Evolutionary conservation across 345 rosid genomes (phyloP).

Genomic region (Linum usitatissimum): DNA sequence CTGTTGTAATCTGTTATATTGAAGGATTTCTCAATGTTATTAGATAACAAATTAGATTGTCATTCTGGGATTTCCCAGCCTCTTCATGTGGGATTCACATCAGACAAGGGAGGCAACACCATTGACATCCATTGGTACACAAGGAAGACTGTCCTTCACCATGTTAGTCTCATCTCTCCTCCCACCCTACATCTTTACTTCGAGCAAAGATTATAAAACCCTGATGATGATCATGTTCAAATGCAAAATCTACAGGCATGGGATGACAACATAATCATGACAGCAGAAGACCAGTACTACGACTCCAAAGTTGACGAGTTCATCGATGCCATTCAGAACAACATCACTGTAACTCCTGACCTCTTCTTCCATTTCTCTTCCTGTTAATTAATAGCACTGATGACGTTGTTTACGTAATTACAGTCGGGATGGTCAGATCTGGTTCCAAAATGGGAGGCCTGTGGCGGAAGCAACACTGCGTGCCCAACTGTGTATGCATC

Average conservation of each 20-base stretch:
- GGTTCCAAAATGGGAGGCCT: constrained; percentile 56
- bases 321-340: constrained; percentile 39
- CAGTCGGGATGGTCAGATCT: constrained; percentile 62
- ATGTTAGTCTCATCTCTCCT: constrained; percentile 30
- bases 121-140: constrained; percentile 79
- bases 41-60: not conserved
- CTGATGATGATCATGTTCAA: not conserved
- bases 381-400: too few species aligned
- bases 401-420: not conserved
- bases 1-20: too few species aligned
- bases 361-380: too few species aligned
- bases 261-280: constrained; percentile 63
- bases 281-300: constrained; percentile 49
- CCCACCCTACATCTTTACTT: not conserved
- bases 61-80: constrained; percentile 32
- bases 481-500: constrained; percentile 86
- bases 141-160: constrained; percentile 71
- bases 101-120: constrained; percentile 75
- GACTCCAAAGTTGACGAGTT: constrained; percentile 36
- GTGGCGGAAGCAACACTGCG: constrained; percentile 37
- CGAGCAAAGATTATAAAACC: not conserved
- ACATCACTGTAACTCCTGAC: too few species aligned
- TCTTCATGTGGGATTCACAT: constrained; percentile 61
- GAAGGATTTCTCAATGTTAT: too few species aligned
- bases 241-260: constrained; percentile 42